Conservation (phyloP, 2,329 filamentous ascomycete species). For the Penicillium verrucosum region DNA sequence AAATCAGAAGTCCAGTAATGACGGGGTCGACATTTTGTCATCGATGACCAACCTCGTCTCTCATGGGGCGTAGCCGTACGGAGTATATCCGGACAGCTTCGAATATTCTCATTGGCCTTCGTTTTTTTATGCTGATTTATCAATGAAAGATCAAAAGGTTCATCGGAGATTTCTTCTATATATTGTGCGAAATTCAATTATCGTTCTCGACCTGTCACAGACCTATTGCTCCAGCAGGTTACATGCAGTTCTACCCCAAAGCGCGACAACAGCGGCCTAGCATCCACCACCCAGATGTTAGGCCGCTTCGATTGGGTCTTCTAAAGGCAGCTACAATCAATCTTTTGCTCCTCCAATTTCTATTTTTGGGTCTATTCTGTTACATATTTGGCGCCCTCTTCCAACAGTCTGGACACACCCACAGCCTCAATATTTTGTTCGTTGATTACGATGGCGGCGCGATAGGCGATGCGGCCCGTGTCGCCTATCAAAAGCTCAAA, state of each 20-base stretch:
- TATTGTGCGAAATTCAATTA: not conserved
- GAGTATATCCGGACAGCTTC: not conserved
- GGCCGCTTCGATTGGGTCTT: conserved; percentile 15
- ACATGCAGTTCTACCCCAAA: conserved; percentile 20
- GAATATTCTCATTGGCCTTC: not conserved
- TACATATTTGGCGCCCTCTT: conserved; percentile 41
- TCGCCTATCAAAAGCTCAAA: conserved; percentile 32
- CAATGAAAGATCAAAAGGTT: not conserved
- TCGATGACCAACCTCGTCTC: not conserved
- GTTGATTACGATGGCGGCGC: conserved; percentile 41
- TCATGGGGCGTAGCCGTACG: not conserved
- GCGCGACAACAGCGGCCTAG: conserved; percentile 17
- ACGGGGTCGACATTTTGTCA: no score
- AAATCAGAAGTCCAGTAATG: no score
- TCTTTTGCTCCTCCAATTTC: conserved; percentile 36
- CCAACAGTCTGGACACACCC: conserved; percentile 29
- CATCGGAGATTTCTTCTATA: no score
- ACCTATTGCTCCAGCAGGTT: not conserved
- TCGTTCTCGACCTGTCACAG: not conserved
- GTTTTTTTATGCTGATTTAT: not conserved
- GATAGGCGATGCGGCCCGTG: conserved; percentile 33
- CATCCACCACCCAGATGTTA: conserved; percentile 19
- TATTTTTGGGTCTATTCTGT: conserved; percentile 37
- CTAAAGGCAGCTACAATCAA: conserved; percentile 22
- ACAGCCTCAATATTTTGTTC: conserved; percentile 36